These are phyloP conservation scores for Cryptosporidium felis DNA, from an alignment of 169 alveolate species.

Conservation along the genomic window DNA sequence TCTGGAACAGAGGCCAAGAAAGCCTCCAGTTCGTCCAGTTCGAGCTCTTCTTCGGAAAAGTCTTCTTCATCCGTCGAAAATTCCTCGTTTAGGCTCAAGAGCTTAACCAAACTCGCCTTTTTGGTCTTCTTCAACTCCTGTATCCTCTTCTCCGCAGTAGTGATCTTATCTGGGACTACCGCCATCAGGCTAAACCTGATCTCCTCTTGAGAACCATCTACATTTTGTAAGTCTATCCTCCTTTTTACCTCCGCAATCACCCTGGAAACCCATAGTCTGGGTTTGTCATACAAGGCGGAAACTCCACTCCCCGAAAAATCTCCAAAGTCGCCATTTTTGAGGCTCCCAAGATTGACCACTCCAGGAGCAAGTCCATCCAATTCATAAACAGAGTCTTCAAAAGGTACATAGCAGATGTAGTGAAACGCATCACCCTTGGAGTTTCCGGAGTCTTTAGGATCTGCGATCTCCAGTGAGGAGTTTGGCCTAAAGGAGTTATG, in stretches of 20 bases:
- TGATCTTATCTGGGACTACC: slow-evolving; percentile 55
- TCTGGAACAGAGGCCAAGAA: neutral
- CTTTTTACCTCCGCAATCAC: slow-evolving; percentile 48
- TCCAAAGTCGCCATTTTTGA: neutral
- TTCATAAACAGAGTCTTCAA: slow-evolving; percentile 73
- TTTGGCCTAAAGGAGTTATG: slow-evolving; percentile 83
- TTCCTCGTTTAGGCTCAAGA: slow-evolving; percentile 8
- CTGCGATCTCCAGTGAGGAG: slow-evolving; percentile 80
- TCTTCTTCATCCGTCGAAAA: neutral
- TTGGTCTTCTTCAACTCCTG: neutral
- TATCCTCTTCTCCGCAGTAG: neutral
- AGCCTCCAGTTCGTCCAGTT: slow-evolving; percentile 20
- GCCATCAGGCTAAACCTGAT: slow-evolving; percentile 72
- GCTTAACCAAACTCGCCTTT: neutral
- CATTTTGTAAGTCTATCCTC: slow-evolving; percentile 36
- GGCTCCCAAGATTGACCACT: slow-evolving; percentile 42
- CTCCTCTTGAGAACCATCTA: slow-evolving; percentile 1
- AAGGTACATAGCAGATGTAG: slow-evolving; percentile 88
- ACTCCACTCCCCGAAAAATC: neutral
- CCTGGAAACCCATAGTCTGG: slow-evolving; percentile 19
- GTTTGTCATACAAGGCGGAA: slow-evolving; percentile 6
- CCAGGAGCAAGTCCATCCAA: slow-evolving; percentile 77
- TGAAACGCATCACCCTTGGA: slow-evolving; percentile 88
- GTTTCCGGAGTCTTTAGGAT: slow-evolving; percentile 77
- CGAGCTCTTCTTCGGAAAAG: neutral